phyloP scores from a whole-genome alignment of 164 flowering plant genomes.

The Chimonanthus praecox region DNA sequence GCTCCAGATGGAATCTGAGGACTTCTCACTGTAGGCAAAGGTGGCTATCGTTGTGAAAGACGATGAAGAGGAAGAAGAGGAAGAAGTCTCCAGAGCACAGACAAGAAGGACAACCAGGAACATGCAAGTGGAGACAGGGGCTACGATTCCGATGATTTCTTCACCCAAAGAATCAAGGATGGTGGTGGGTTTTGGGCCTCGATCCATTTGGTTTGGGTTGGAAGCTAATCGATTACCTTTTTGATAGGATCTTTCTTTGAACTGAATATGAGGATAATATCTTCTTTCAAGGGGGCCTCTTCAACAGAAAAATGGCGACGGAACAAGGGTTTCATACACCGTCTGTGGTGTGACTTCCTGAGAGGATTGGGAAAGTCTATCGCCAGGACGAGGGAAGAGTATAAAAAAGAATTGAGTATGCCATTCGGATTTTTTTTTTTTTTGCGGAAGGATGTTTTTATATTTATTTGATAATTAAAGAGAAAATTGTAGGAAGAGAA shows the following conservation, averaged over 20 bases:
- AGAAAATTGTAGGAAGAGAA: too few species aligned
- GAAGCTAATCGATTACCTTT: not conserved
- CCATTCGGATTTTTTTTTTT: too few species aligned
- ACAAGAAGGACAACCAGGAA: constrained; percentile 77
- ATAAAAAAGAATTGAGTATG: too few species aligned
- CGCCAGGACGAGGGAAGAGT: too few species aligned
- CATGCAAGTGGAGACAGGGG: constrained; percentile 93
- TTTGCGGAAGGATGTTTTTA: too few species aligned
- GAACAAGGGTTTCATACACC: too few species aligned
- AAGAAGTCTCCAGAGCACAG: constrained; percentile 36
- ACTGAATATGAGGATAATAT: not conserved
- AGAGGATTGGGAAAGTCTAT: too few species aligned
- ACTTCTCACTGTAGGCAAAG: constrained; percentile 56
- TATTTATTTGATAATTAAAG: too few species aligned
- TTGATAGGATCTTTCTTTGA: not conserved
- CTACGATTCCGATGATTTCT: constrained; percentile 74
- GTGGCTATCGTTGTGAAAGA: constrained; percentile 54
- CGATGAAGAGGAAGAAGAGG: constrained; percentile 28
- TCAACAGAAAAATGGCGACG: not conserved
- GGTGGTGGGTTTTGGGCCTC: constrained; percentile 18
- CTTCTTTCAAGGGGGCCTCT: not conserved
- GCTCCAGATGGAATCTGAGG: constrained; percentile 76
- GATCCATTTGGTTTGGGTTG: not conserved
- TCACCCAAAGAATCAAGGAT: constrained; percentile 72
- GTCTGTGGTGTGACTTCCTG: too few species aligned